Base-by-base conservation (phyloP, 345 rosid genomes). In the Eucalyptus pauciflora region DNA sequence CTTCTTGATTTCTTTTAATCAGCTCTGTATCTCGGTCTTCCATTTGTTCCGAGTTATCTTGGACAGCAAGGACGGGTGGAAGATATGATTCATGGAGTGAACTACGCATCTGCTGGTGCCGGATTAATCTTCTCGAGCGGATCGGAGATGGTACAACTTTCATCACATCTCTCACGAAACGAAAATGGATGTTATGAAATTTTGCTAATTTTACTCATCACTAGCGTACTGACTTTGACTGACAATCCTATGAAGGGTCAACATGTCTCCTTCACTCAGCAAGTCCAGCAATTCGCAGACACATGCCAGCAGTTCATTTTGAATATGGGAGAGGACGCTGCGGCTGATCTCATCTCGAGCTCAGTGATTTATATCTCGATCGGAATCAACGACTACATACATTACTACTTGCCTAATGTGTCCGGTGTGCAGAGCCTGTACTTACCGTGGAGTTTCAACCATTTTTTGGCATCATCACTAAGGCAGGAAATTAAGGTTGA, bases 311-410 rank as follows among this genome's bases (percentile, higher is more conserved):
- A 92, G 92, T 95, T 97, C 90, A 92, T 95, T 83, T 88, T 96
- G 46, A 88, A 88, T 31, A 90, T 95, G 90, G 98, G 99, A 16
- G 97, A 96, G 93, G 91, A 93, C 33, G 90, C 93, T 52, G 89
- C 98, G 0, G 89, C 90, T 20, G 91, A 92, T 89, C 92, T 94
- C 50, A 92, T 97, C 91, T 95, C 96, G 0, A 93, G 90, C 41
- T 96, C 99, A 0, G 95, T 96, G 86, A 89, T 96, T 60, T 96
- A 96, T 90, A 67, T 97, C 86, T 97, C 99, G 2, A 94, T 96
- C 60, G 99, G 99, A 80, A 93, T 94, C 92, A 97, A 97, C 50
- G 99, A 97, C 88, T 96, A 95, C 89, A 96, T 97, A 89, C 99
- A 96, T 90, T 96, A 96, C 95, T 97, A 96, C 90, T 90, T 97